phyloP scores from a whole-genome alignment of 805 yeast genomes.

The Sugiyamaella chiloensis region DNA sequence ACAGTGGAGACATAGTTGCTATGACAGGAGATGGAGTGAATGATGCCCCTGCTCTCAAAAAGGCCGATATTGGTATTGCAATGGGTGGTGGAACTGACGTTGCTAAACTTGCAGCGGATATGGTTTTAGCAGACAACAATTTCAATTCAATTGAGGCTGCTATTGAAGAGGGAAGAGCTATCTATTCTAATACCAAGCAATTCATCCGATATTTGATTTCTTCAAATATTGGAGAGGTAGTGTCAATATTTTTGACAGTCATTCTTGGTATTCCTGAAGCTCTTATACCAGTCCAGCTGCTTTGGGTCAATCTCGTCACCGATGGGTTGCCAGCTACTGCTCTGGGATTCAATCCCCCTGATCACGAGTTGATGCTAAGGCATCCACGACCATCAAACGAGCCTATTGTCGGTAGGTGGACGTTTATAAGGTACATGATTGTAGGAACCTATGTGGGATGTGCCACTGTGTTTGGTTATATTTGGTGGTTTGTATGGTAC shows the following conservation, averaged over 20 bases:
- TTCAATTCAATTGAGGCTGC: constrained; percentile 57
- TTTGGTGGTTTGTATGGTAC: constrained; percentile 39
- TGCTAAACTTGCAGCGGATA: constrained; percentile 57
- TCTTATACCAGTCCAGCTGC: constrained; percentile 53
- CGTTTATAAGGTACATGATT: constrained; percentile 38
- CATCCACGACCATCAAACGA: constrained; percentile 40
- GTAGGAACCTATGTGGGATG: constrained; percentile 41
- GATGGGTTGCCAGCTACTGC: constrained; percentile 62
- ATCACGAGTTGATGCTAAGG: constrained; percentile 37
- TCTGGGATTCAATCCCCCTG: constrained; percentile 47
- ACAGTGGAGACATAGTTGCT: constrained; percentile 48
- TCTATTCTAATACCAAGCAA: constrained; percentile 42
- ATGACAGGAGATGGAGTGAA: constrained; percentile 64
- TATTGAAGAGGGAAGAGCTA: constrained; percentile 53
- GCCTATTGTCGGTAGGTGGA: constrained; percentile 39
- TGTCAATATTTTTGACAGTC: constrained; percentile 53
- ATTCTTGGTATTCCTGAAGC: constrained; percentile 52
- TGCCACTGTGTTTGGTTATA: constrained; percentile 43
- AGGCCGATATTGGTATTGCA: constrained; percentile 58
- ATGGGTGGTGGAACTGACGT: constrained; percentile 64
- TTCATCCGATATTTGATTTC: constrained; percentile 46
- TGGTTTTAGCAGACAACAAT: constrained; percentile 53
- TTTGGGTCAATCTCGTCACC: constrained; percentile 57
- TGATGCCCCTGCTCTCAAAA: constrained; percentile 58
- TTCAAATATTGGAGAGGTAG: constrained; percentile 56